Percentiles rank a stretch among this genome's conserved stretches.
Evolutionary conservation across 768 basidiomycete genomes (phyloP).

Genomic region (Termitomyces sp.): DNA sequence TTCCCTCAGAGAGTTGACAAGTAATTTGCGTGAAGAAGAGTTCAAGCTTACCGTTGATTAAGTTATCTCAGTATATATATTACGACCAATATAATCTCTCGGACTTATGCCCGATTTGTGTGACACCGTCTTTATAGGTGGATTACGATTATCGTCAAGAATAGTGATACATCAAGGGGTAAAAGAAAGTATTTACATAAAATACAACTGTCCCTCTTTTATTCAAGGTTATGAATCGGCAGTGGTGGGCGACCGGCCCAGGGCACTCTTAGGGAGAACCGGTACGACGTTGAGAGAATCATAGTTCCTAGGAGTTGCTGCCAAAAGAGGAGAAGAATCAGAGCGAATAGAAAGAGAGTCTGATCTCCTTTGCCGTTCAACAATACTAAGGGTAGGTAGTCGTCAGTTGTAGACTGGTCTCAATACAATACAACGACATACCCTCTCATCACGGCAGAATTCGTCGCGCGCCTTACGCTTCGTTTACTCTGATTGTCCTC

Average conservation of each 20-base stretch:
- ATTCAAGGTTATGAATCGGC: not conserved
- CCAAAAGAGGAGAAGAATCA: conserved; percentile 36
- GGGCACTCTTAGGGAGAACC: not conserved
- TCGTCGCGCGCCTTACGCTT: conserved; percentile 66
- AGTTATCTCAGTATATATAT: too few species aligned
- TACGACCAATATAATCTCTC: not conserved
- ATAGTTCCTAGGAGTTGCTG: not conserved
- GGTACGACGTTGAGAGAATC: not conserved
- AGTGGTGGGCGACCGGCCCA: not conserved
- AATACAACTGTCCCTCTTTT: not conserved
- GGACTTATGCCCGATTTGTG: not conserved
- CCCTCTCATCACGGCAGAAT: conserved; percentile 78
- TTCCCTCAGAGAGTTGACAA: not conserved
- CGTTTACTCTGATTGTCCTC: conserved; percentile 83
- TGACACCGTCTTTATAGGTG: not conserved
- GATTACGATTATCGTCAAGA: not conserved
- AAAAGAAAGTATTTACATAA: not conserved
- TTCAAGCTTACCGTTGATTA: not conserved
- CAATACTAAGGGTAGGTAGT: conserved; percentile 35
- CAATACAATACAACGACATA: conserved; percentile 26
- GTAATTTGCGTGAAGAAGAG: not conserved
- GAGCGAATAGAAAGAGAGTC: conserved; percentile 20
- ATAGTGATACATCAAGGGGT: not conserved
- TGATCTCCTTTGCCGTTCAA: conserved; percentile 45
- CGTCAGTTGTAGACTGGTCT: not conserved